phyloP scores from a whole-genome alignment of 371 early-diverging fungal genomes.

The Rhizopus microsporus region DNA sequence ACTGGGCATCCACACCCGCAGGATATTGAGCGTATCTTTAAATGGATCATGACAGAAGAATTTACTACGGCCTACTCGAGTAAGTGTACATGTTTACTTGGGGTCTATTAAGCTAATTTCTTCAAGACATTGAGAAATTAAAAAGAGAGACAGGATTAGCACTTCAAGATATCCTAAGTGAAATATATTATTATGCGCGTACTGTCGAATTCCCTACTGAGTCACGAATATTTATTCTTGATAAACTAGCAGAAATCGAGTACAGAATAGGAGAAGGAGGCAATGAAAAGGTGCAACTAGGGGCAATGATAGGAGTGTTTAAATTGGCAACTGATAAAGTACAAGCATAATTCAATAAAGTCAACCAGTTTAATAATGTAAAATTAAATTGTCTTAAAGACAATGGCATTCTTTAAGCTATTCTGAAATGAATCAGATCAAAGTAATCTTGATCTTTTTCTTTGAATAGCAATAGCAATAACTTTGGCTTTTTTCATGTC shows the following conservation, averaged over 20 bases:
- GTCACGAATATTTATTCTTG: conserved; percentile 67
- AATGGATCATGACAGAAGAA: conserved; percentile 80
- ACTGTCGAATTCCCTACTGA: conserved; percentile 69
- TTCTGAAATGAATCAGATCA: too few relatives aligned
- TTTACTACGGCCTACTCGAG: conserved; percentile 78
- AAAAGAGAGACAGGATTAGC: conserved; percentile 86
- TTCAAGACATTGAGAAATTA: conserved; percentile 68
- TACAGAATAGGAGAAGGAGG: conserved; percentile 81
- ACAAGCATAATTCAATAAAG: neutral
- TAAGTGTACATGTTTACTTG: conserved; percentile 29
- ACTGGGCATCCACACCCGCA: conserved; percentile 91
- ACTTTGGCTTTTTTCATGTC: too few relatives aligned
- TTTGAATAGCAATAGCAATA: too few relatives aligned
- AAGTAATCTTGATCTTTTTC: too few relatives aligned
- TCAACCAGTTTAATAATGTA: neutral
- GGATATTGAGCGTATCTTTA: conserved; percentile 80
- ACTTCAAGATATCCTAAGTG: conserved; percentile 83
- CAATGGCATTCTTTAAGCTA: too few relatives aligned
- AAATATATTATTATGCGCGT: conserved; percentile 65
- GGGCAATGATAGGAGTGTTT: conserved; percentile 80
- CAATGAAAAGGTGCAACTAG: conserved; percentile 81
- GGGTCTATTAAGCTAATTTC: neutral
- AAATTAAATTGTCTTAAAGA: too few relatives aligned
- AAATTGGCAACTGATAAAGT: conserved; percentile 50
- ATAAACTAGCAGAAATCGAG: conserved; percentile 87